phyloP scores from a whole-genome alignment of 2,329 filamentous ascomycete genomes.

The Xylaria arbuscula region DNA sequence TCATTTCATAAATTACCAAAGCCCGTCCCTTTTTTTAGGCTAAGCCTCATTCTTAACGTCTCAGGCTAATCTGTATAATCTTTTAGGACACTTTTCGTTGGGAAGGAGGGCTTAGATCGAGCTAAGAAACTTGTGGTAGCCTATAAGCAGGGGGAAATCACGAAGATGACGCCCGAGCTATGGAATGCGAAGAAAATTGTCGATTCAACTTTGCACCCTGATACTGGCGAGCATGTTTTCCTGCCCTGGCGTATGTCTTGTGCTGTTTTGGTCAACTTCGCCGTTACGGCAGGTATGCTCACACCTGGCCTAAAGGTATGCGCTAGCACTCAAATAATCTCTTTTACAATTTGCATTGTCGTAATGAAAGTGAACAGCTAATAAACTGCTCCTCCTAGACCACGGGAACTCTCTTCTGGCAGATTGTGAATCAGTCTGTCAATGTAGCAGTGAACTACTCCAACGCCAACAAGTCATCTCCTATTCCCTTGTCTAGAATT shows the following conservation, averaged over 20 bases:
- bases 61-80: constrained; percentile 5
- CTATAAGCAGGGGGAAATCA: constrained; percentile 86
- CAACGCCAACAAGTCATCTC: constrained; percentile 97
- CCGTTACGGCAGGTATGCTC: constrained; percentile 96
- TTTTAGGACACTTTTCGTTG: constrained; percentile 85
- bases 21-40: neutral
- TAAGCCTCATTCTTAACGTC: neutral
- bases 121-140: constrained; percentile 83
- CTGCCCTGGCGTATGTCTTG: constrained; percentile 97
- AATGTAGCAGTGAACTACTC: constrained; percentile 98
- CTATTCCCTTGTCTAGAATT: constrained; percentile 81
- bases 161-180: constrained; percentile 85
- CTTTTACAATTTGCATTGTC: neutral
- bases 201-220: constrained; percentile 96
- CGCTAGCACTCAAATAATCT: neutral
- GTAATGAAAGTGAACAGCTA: neutral
- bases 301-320: constrained; percentile 82
- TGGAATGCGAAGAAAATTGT: constrained; percentile 98
- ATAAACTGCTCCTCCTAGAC: constrained; percentile 61
- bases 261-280: constrained; percentile 90
- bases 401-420: constrained; percentile 89
- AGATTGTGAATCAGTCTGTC: constrained; percentile 94
- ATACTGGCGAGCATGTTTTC: constrained; percentile 91
- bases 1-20: neutral
- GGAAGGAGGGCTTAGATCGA: constrained; percentile 79